phyloP scores from a whole-genome alignment of 2,329 filamentous ascomycete species.

The Paecilomyces niveus region DNA sequence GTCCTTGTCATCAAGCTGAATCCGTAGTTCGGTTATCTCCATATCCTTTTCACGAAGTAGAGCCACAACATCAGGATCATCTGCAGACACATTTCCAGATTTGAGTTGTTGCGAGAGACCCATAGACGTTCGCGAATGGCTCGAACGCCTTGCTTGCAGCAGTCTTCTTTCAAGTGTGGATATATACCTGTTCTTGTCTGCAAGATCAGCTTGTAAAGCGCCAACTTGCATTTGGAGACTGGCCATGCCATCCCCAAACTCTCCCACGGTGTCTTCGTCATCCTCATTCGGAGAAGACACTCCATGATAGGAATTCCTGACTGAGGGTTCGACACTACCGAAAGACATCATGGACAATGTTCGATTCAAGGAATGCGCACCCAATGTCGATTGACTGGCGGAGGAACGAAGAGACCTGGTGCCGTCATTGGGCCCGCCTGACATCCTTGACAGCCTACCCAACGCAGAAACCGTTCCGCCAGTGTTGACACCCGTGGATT shows the following conservation, averaged over 20 bases:
- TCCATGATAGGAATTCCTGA: constrained; percentile 10
- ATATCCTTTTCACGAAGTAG: constrained; percentile 80
- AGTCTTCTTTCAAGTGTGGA: constrained; percentile 86
- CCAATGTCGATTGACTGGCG: constrained; percentile 55
- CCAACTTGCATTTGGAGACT: constrained; percentile 77
- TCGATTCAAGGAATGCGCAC: constrained; percentile 51
- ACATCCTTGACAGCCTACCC: constrained; percentile 57
- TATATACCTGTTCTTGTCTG: constrained; percentile 97
- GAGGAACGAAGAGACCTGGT: constrained; percentile 61
- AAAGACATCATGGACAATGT: constrained; percentile 61
- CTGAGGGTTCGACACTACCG: constrained; percentile 32
- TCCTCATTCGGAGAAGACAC: constrained; percentile 33
- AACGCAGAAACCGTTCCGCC: constrained; percentile 65
- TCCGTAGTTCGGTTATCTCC: constrained; percentile 85
- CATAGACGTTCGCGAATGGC: constrained; percentile 78
- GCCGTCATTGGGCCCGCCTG: constrained; percentile 32
- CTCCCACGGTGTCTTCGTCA: constrained; percentile 66
- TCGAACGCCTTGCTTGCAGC: constrained; percentile 81
- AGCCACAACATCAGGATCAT: constrained; percentile 67
- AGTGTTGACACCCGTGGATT: constrained; percentile 86
- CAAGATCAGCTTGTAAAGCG: constrained; percentile 87
- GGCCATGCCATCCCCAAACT: constrained; percentile 80
- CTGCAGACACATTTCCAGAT: constrained; percentile 62
- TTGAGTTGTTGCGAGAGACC: constrained; percentile 54
- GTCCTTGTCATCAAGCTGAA: constrained; percentile 88